Base-by-base conservation (phyloP, 192 early-diverging fungal species). In the Backusella luteola region DNA sequence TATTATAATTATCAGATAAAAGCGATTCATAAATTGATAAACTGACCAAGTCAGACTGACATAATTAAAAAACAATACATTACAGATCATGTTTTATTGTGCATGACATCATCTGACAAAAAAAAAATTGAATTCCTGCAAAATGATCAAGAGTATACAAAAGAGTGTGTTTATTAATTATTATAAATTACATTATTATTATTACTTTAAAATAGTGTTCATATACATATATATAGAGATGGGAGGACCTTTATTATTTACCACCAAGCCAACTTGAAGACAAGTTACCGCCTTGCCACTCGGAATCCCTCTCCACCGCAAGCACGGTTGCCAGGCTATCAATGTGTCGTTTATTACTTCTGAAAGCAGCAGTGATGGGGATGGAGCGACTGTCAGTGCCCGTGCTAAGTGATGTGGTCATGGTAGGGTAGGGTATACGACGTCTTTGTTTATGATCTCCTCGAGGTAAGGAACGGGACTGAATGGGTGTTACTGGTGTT, bases 211-310 rank as follows among this genome's bases (percentile, higher is more conserved):
- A n/a, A 49, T 3, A 44, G 42, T 44, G 15, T 17, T 44, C 12
- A 44, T 44, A 49, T 49, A 49, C 46, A 49, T 49, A 49, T 49
- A n/a, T n/a, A 49, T n/a, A 49, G 6, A 53, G 32, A 19, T 63
- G 11, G 38, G 11, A 11, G 38, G 38, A 39, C 29, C 3, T 42
- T 36, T 11, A 39, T 67, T 67, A 75, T 42, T 67, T 66, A 46
- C 74, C 63, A 11, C 74, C 74, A 15, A 75, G 41, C 74, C 74
- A 75, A 66, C 74, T 75, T 39, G 74, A 66, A 21, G 74, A 75
- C 15, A 75, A 75, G 46, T 29, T 63, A 34, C 35, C 66, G 0
- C 36, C 74, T 68, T 75, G 66, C 74, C 74, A 75, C n/a, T 75
- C 66, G 19, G 59, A 19, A 21, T 41, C 36, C 19, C 49, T 26